A percentile compares a stretch with the other conserved stretches of the same genome.
Conservation (phyloP, 768 basidiomycete species). For the Leccinum boreale region DNA sequence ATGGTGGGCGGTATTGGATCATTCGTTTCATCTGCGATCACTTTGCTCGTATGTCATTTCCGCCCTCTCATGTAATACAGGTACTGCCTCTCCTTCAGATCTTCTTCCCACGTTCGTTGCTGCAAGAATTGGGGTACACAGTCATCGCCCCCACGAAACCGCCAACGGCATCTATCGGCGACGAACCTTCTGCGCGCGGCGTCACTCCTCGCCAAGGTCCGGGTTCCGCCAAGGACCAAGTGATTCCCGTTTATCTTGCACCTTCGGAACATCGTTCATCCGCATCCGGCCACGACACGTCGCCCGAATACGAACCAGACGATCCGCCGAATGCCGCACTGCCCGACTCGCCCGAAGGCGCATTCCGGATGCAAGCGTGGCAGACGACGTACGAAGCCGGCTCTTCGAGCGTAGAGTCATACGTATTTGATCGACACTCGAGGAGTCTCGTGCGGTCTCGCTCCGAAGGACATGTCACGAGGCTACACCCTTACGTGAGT, state of each 20-base stretch:
- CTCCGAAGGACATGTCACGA: conserved; percentile 25
- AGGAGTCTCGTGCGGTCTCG: conserved; percentile 28
- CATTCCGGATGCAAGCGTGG: conserved; percentile 26
- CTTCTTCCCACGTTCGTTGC: conserved; percentile 76
- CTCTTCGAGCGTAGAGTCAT: conserved; percentile 18
- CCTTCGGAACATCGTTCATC: conserved; percentile 18
- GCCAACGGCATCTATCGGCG: conserved; percentile 22
- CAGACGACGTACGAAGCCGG: conserved; percentile 7
- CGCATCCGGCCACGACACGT: conserved; percentile 29
- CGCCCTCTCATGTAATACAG: not conserved
- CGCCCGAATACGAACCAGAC: conserved; percentile 41
- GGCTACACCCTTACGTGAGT: conserved; percentile 30
- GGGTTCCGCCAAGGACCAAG: conserved; percentile 21
- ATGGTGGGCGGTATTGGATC: conserved; percentile 73
- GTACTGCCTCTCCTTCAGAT: conserved; percentile 39
- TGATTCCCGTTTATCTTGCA: conserved; percentile 21
- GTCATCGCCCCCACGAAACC: conserved; percentile 31
- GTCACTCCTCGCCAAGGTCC: conserved; percentile 7
- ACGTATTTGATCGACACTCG: conserved; percentile 27
- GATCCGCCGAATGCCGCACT: conserved; percentile 15
- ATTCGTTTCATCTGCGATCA: conserved; percentile 77
- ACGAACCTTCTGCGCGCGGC: not conserved
- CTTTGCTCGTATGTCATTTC: conserved; percentile 56
- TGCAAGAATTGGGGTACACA: conserved; percentile 60
- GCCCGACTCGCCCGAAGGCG: conserved; percentile 21